Base-by-base conservation (phyloP, 2,329 filamentous ascomycete genomes). In the Aspergillus melleus region DNA sequence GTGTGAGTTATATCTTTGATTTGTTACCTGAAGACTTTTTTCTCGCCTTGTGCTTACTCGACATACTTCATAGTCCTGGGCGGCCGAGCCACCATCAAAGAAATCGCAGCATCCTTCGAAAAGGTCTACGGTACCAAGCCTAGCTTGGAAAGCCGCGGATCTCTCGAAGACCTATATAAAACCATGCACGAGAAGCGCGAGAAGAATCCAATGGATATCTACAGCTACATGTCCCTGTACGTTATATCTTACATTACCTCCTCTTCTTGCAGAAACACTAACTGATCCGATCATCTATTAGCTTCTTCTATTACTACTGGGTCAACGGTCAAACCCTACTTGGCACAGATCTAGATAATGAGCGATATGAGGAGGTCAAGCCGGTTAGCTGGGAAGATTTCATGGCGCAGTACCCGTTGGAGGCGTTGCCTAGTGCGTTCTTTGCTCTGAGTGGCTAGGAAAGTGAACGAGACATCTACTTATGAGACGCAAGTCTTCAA, bases 271-370 rank as follows among this genome's bases (percentile, higher is more conserved):
- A 8, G 26, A 9, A 29, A 29, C 9, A 29, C 26, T 29, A 29
- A 29, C 1, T 29, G 0, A 9, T 29, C 8, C 26, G 26, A 2
- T 29, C 8, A 9, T 29, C 26, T 9, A 26, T 26, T 26, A 65
- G 64, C 19, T 64, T 64, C 60, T 64, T 59, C 26, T 57, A 64
- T 49, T 65, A 64, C 42, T 65, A 65, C 55, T 64, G 60, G 58
- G 30, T 61, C n/a, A 64, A 61, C 11, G 58, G 64, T 1, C 62
- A 64, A 39, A 62, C 57, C 1, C 50, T 61, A 20, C 24, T 64
- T 12, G 57, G 57, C 1, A 44, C 58, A 1, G 49, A 61, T 3
- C 30, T 62, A 6, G 62, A 64, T 46, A 66, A 64, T 49, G 49
- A 20, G 6, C 19, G 20, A 42, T 58, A 56, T 32, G 29, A 55